Conservation (phyloP, 2,329 filamentous ascomycete genomes). For the Rhexocercosporidium sp. region DNA sequence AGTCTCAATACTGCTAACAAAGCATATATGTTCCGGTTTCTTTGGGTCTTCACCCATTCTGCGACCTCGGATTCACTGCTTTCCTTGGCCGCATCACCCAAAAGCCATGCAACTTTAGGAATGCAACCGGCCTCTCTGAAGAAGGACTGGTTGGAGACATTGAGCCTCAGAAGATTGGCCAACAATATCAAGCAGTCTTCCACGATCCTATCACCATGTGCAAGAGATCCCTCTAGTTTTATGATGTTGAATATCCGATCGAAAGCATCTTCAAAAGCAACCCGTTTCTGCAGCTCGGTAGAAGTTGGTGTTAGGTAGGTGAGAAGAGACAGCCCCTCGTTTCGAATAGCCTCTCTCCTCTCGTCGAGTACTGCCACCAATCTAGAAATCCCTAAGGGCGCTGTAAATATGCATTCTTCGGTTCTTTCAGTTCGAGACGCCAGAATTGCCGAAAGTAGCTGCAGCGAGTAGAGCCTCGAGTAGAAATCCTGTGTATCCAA, state of each 20-base stretch:
- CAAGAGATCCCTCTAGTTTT: slow-evolving; percentile 78
- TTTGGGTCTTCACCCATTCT: slow-evolving; percentile 76
- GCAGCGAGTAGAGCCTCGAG: slow-evolving; percentile 86
- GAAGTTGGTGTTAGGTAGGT: slow-evolving; percentile 88
- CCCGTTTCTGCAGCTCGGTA: slow-evolving; percentile 88
- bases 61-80: slow-evolving; percentile 64
- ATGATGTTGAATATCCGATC: slow-evolving; percentile 85
- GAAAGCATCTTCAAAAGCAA: slow-evolving; percentile 94
- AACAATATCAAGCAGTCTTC: slow-evolving; percentile 93
- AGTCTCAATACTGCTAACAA: slow-evolving; percentile 84
- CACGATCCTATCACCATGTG: slow-evolving; percentile 82
- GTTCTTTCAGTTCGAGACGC: slow-evolving; percentile 87
- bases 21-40: slow-evolving; percentile 91
- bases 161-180: slow-evolving; percentile 85
- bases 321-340: slow-evolving; percentile 85
- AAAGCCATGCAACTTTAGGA: slow-evolving; percentile 70
- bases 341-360: slow-evolving; percentile 81
- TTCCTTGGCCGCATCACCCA: slow-evolving; percentile 64
- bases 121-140: slow-evolving; percentile 92
- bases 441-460: slow-evolving; percentile 86
- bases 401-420: slow-evolving; percentile 91
- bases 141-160: slow-evolving; percentile 89
- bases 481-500: slow-evolving; percentile 89
- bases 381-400: slow-evolving; percentile 85
- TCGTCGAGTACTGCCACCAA: slow-evolving; percentile 87